Evolutionary conservation across 2,329 filamentous ascomycete genomes (phyloP), one percentile per base, ranked within the genome.

Genomic region (Xylariaceae sp.): DNA sequence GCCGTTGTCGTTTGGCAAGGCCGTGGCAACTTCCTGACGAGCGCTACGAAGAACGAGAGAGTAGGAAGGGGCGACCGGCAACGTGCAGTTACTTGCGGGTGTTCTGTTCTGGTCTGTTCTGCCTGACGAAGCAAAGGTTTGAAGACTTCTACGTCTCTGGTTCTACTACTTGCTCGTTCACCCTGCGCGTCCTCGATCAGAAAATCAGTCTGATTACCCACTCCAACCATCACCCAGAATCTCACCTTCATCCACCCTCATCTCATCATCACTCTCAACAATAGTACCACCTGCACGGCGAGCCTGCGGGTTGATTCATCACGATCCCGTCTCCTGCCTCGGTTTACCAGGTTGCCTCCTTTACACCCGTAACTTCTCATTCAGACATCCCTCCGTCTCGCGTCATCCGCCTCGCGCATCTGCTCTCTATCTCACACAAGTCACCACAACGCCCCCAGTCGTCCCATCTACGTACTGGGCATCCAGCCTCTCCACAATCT

Each of bases 111-210:
- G 57, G 53, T 60, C 51, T 62, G 60, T 59, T 60, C 62, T 54
- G 58, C 64, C 68, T 65, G 64, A 63, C 62, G 59, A 65, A 68
- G 64, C 56, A 68, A 70, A 72, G 70, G 70, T 72, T 72, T 72
- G 70, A 68, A 67, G 64, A 65, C 61, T 64, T 64, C 63, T 65
- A 65, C 64, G 56, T 68, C 63, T 67, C 67, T 62, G 60, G 61
- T 67, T 66, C 65, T 65, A 56, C 62, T 60, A 48, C 19, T 59
- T 56, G 58, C 57, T 60, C 60, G 56, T 53, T 47, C 19, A 44
- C 61, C 58, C 55, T 58, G 55, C 58, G 56, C 60, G 59, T 61
- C 43, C 43, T 30, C 43, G 12, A n/a, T 44, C 42, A 12, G 8
- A n/a, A 29, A 31, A n/a, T 45, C 43, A 31, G 32, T 45, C 62